phyloP scores from a whole-genome alignment of 805 yeast genomes.

The Candida ulmi region DNA sequence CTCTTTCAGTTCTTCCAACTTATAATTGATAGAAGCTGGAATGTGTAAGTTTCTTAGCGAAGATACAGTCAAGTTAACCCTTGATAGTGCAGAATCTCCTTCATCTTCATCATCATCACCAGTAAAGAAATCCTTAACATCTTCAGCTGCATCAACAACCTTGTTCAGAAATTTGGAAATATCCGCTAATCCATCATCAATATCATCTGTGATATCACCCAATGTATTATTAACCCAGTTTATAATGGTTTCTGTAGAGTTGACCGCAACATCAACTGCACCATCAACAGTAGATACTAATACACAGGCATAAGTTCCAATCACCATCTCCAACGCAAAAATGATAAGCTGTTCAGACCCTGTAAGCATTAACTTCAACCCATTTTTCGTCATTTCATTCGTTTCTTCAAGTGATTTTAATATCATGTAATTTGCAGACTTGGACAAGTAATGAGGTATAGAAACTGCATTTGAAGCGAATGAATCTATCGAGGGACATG shows the following conservation, averaged over 20 bases:
- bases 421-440: conserved; percentile 48
- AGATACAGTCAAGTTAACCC: conserved; percentile 54
- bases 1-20: conserved; percentile 44
- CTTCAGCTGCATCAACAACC: conserved; percentile 43
- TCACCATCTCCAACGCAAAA: conserved; percentile 63
- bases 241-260: conserved; percentile 63
- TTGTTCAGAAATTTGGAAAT: conserved; percentile 53
- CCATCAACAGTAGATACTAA: conserved; percentile 70
- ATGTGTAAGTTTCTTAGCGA: conserved; percentile 55
- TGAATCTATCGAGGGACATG: conserved; percentile 45
- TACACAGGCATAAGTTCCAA: conserved; percentile 87
- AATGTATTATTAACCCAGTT: conserved; percentile 58
- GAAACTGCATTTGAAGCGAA: conserved; percentile 29
- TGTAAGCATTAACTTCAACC: conserved; percentile 42
- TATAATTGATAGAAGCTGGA: conserved; percentile 55
- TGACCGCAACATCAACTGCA: conserved; percentile 64
- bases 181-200: conserved; percentile 62
- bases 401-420: conserved; percentile 41
- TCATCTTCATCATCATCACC: conserved; percentile 31
- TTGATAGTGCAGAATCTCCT: conserved; percentile 25
- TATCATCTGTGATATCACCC: conserved; percentile 44
- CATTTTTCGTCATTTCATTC: conserved; percentile 38
- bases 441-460: conserved; percentile 53
- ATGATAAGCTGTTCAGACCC: conserved; percentile 54
- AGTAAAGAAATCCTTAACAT: conserved; percentile 51